Conservation (phyloP, 2,329 filamentous ascomycete species). For the Exophiala sp. region DNA sequence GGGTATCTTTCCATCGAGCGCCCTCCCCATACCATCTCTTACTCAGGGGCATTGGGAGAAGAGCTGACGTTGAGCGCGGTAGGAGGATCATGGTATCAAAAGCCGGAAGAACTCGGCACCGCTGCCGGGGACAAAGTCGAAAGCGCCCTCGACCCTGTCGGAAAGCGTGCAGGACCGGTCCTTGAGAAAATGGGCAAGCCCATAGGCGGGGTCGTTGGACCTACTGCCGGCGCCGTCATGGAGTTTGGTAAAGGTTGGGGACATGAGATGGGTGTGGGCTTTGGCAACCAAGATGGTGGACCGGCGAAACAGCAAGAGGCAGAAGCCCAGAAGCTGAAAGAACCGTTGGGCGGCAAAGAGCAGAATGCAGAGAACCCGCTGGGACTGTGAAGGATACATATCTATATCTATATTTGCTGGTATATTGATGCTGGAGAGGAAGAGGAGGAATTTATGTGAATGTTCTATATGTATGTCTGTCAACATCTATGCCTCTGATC, state of each 20-base stretch:
- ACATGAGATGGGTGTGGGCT: slow-evolving; percentile 25
- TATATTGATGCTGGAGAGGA: too few relatives aligned
- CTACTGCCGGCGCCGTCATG: slow-evolving; percentile 28
- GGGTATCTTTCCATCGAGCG: background rate
- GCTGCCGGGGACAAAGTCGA: slow-evolving; percentile 27
- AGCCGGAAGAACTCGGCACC: slow-evolving; percentile 26
- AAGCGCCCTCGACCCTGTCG: slow-evolving; percentile 27
- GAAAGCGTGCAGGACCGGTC: slow-evolving; percentile 27
- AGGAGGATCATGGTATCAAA: slow-evolving; percentile 14
- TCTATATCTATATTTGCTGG: too few relatives aligned
- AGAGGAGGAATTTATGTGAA: too few relatives aligned
- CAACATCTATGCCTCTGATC: too few relatives aligned
- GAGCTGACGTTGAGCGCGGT: background rate
- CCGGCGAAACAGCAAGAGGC: slow-evolving; percentile 26
- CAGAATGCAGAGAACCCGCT: slow-evolving; percentile 29
- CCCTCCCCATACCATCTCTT: background rate
- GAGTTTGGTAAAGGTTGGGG: slow-evolving; percentile 26
- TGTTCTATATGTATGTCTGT: too few relatives aligned
- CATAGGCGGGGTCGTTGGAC: slow-evolving; percentile 29
- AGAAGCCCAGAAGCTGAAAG: slow-evolving; percentile 25
- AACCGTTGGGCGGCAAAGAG: slow-evolving; percentile 28
- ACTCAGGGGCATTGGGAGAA: background rate
- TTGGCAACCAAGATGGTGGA: slow-evolving; percentile 28
- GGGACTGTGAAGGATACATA: slow-evolving; percentile 24
- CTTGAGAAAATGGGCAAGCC: slow-evolving; percentile 23